These are phyloP conservation scores for Cytospora paraplurivora DNA, from an alignment of 2,329 filamentous ascomycete species.

Conservation along the genomic window DNA sequence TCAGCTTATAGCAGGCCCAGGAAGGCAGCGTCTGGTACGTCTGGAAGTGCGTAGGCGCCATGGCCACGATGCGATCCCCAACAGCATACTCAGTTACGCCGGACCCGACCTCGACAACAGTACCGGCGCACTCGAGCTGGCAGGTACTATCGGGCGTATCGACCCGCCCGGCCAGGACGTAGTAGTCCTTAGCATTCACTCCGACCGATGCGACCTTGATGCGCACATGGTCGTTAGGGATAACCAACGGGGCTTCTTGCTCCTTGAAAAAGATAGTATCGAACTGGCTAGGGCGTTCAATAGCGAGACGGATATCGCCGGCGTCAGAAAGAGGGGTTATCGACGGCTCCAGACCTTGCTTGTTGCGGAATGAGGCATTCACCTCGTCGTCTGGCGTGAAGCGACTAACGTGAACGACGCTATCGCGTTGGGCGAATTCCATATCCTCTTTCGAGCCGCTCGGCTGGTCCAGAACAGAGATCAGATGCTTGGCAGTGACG, in stretches of 20 bases:
- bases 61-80: neutral
- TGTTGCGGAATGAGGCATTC: slow-evolving; percentile 31
- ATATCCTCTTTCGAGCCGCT: slow-evolving; percentile 18
- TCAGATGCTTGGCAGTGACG: neutral
- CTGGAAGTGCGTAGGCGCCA: neutral
- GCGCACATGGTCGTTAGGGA: neutral
- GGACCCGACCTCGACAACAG: slow-evolving; percentile 25
- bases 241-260: slow-evolving; percentile 16
- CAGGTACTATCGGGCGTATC: slow-evolving; percentile 21
- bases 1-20: slow-evolving; percentile 27
- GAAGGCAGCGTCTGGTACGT: neutral
- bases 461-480: neutral
- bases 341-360: neutral
- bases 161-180: neutral
- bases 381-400: slow-evolving; percentile 31
- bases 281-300: neutral
- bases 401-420: slow-evolving; percentile 30
- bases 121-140: slow-evolving; percentile 33
- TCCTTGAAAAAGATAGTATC: neutral
- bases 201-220: slow-evolving; percentile 34
- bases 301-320: neutral
- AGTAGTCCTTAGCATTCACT: slow-evolving; percentile 34
- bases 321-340: no score
- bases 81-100: slow-evolving; percentile 17
- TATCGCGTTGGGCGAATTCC: slow-evolving; percentile 27